phyloP scores from a whole-genome alignment of 768 basidiomycete genomes.

The Lactarius deliciosus region DNA sequence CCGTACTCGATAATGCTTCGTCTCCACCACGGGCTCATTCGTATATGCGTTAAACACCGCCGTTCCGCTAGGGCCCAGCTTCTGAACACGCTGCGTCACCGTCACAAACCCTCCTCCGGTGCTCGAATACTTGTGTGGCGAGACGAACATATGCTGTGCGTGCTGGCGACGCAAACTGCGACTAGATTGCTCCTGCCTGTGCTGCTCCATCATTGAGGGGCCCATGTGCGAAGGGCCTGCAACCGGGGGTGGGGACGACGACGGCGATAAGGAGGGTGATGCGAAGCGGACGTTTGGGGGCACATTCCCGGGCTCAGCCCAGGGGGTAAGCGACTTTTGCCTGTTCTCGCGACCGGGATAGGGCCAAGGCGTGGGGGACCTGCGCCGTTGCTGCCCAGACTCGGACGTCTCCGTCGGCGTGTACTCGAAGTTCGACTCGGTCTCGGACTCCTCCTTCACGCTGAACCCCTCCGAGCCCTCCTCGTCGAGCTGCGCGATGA shows the following conservation, averaged over 20 bases:
- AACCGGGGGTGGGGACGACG: background rate
- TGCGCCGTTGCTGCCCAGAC: background rate
- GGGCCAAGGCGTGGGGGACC: background rate
- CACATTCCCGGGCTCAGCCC: constrained; percentile 1
- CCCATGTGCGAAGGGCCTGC: background rate
- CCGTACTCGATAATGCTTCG: constrained; percentile 8
- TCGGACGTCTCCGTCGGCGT: constrained; percentile 6
- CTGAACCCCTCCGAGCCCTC: background rate
- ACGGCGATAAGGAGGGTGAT: background rate
- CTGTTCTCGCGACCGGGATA: background rate
- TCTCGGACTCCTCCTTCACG: constrained; percentile 2
- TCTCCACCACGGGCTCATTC: constrained; percentile 2
- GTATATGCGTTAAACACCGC: constrained; percentile 13
- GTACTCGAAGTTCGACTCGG: background rate
- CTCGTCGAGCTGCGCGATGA: background rate
- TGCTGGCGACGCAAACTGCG: constrained; percentile 3
- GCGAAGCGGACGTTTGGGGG: background rate
- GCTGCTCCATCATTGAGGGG: background rate
- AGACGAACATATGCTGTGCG: background rate
- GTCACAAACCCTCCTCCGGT: background rate
- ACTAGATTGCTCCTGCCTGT: background rate
- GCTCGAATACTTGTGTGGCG: background rate
- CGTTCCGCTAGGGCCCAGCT: constrained; percentile 21
- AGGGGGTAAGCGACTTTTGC: constrained; percentile 3
- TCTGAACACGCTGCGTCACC: background rate